Conservation (phyloP, 2,329 filamentous ascomycete species). For the Fonsecaea multimorphosa region DNA sequence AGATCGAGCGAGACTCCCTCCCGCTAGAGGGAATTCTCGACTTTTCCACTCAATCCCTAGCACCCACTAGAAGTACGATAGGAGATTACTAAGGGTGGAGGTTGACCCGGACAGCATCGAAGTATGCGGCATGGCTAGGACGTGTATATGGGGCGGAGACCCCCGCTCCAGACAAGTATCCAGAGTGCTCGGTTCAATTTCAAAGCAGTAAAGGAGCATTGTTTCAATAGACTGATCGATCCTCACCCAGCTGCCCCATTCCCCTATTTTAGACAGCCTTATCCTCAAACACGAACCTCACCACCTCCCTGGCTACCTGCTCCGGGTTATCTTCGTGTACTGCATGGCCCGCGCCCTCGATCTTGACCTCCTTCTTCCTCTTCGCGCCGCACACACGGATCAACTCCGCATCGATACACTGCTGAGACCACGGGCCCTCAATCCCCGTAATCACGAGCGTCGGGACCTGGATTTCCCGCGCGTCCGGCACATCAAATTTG, state of each 20-base stretch:
- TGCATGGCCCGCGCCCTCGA: constrained; percentile 22
- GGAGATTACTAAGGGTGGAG: too few species aligned
- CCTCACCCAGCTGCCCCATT: too few species aligned
- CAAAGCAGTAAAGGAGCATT: too few species aligned
- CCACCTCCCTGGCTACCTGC: constrained; percentile 17
- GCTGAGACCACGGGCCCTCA: constrained; percentile 23
- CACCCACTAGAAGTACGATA: too few species aligned
- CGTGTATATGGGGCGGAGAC: too few species aligned
- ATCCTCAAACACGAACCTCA: constrained; percentile 18
- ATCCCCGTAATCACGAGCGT: constrained; percentile 22
- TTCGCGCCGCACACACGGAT: constrained; percentile 12
- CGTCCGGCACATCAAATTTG: constrained; percentile 6
- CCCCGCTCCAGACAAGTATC: too few species aligned
- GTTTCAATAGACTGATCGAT: too few species aligned
- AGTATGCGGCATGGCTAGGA: too few species aligned
- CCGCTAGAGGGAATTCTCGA: constrained; percentile 22
- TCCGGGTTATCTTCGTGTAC: constrained; percentile 28
- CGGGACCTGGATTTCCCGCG: constrained; percentile 13
- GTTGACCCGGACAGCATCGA: too few species aligned
- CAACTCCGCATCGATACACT: constrained; percentile 25
- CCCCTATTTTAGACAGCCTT: too few species aligned
- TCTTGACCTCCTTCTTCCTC: constrained; percentile 21
- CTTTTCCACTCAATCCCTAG: too few species aligned
- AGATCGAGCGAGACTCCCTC: constrained; percentile 15
- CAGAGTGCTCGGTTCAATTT: too few species aligned